Evolutionary conservation across 345 rosid genomes (phyloP), one percentile per base, ranked within the genome.

Genomic region (Leavenworthia alabamica): DNA sequence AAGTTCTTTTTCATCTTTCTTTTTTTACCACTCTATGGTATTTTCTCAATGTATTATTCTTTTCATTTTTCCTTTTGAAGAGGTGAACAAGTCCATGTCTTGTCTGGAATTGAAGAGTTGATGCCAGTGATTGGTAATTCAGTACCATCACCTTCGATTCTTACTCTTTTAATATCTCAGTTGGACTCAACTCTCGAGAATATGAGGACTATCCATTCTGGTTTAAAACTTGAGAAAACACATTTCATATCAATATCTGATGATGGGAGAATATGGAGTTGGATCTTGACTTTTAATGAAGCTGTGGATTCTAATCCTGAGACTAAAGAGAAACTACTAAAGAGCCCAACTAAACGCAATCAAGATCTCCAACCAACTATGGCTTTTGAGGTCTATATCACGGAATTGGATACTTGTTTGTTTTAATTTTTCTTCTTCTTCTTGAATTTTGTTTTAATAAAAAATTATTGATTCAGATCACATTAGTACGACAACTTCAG

Each of bases 191-290:
- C 84, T 0, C 76, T 85, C 41, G 90, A 85, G 66, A 81, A 76
- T 66, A 70, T 90, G 36, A 81, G 76, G 48, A 81, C 74, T 77
- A 58, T 78, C 22, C 82, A 67, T 73, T 67, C 77, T 40, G 39
- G 73, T 66, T 68, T 56, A 67, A 86, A 82, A 62, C 64, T 77
- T 23, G 85, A 83, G 50, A 74, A 85, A 74, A 85, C 89, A 27
- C 80, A 72, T 71, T 56, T 87, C 62, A 70, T 87, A 56, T 85
- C 90, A 58, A 82, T 90, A 67, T 87, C 97, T 60, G 97, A 90
- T 66, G 90, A 90, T 82, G 97, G 97, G 44, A 90, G 82, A 79
- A 58, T 87, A 44, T 87, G 96, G 95, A 83, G 77, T 76, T 90
- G 95, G 97, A 80, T 85, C 43, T 58, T 90, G 76, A 83, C 78